Evolutionary conservation across 2,329 filamentous ascomycete species (phyloP).

Genomic region (Ophiobolus disseminans): DNA sequence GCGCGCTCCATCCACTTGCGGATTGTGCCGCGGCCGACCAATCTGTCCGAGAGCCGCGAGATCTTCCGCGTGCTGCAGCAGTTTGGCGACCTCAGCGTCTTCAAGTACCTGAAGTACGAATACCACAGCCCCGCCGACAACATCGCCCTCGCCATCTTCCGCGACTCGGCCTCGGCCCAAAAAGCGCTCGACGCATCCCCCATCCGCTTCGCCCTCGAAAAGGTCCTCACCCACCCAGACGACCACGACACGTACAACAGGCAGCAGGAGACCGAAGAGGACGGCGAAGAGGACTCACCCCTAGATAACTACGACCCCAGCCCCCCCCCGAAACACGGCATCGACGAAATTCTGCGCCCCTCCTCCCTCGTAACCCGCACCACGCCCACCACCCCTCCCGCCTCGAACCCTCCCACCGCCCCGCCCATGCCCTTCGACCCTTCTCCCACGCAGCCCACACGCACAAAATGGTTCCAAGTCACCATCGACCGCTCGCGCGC

Average conservation of each 20-base stretch:
- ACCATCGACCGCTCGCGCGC: slow-evolving; percentile 47
- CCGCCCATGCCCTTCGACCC: slow-evolving; percentile 5
- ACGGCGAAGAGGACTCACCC: slow-evolving; percentile 15
- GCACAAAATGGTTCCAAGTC: slow-evolving; percentile 51
- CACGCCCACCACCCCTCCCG: slow-evolving; percentile 7
- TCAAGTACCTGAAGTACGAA: slow-evolving; percentile 55
- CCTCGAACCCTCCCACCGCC: neutral
- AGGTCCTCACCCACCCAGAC: slow-evolving; percentile 11
- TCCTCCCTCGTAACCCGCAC: slow-evolving; percentile 29
- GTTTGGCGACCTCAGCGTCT: slow-evolving; percentile 59
- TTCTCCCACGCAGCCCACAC: slow-evolving; percentile 1
- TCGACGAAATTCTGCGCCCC: slow-evolving; percentile 42
- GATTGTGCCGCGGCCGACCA: slow-evolving; percentile 56
- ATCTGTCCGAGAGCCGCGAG: slow-evolving; percentile 58
- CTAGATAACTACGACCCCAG: neutral
- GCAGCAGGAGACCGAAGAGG: slow-evolving; percentile 12
- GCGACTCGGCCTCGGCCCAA: slow-evolving; percentile 49
- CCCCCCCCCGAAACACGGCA: slow-evolving; percentile 19
- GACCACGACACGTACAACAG: slow-evolving; percentile 1
- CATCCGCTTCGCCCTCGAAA: slow-evolving; percentile 56
- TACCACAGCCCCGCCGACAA: slow-evolving; percentile 52
- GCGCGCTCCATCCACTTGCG: slow-evolving; percentile 55
- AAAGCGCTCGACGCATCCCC: slow-evolving; percentile 54
- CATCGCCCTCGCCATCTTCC: slow-evolving; percentile 56
- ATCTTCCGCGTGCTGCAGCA: slow-evolving; percentile 56